Evolutionary conservation across 1,139 yeast genomes (phyloP), one percentile per base, ranked within the genome.

Genomic region (Lodderomyces jiufengensis): DNA sequence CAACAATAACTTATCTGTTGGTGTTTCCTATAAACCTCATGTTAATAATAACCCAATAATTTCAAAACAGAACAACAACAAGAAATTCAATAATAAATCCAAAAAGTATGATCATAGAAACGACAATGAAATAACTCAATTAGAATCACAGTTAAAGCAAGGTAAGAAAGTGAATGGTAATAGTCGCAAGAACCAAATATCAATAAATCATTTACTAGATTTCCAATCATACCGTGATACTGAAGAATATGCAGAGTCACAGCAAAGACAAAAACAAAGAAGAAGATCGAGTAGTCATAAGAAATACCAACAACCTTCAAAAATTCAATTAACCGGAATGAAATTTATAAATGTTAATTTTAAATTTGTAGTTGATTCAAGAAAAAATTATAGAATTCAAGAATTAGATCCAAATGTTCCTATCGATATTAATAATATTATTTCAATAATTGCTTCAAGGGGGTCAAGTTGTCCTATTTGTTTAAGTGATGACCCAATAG

Each of bases 391-490:
- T 50, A 55, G 60, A 27, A 62, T 73, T 3, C 87, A 84, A 50
- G 61, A 70, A 35, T 46, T 73, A 26, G 90, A 87, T 53, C 94
- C 97, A 1, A 92, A 88, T 52, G 61, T 78, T 5, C 83, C 87
- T 0, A 66, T 92, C 3, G 76, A 82, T 7, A 70, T 76, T 45
- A 66, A 69, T 3, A 70, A 76, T 31, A 80, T 92, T 4, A 61
- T 83, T 27, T 68, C 96, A 36, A 86, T 92, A 3, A 57, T 87
- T 14, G 82, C 78, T 1, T 84, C 94, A 9, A 76, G 71, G 45
- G 85, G 88, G 10, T 76, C 81, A 38, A 77, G 80, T 36, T 94
- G 99, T 55, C 97, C 98, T 1, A 92, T 94, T 25, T 94, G 99
- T 55, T 66, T 92, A 12, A 74, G 83, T 23, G 95, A 85, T 37